Base-by-base conservation (phyloP, 1,139 yeast genomes). In the Magnusiomyces suaveolens region DNA sequence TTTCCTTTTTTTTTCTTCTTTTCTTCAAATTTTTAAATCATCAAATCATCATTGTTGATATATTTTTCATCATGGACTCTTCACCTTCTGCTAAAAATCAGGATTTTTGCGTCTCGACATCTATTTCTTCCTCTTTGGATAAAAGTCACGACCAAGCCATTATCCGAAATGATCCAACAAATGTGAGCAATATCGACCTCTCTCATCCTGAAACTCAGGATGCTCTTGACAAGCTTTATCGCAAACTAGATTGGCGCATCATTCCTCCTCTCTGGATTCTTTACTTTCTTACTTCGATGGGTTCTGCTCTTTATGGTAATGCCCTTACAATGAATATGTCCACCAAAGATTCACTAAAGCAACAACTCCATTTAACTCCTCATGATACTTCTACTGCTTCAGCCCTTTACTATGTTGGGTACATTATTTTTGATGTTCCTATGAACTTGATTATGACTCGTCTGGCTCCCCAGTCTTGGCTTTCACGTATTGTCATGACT, bases 381-480 rank as follows among this genome's bases (percentile, higher is more conserved):
- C 79, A 83, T 54, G 80, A 85, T 59, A 77, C 79, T 0, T 80
- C 94, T 0, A 80, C 85, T 1, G 95, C 95, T 1, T 81, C 86
- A 26, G 95, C 96, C 0, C 74, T 87, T 51, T 84, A 84, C 72
- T 87, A 82, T 62, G 95, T 87, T 33, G 95, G 92, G 2, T 85
- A 79, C 67, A 87, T 87, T 60, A 72, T 87, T 50, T 87, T 87
- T 65, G 96, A 87, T 68, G 82, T 87, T 38, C 96, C 96, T 25
- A 86, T 87, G 92, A 87, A 87, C 69, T 75, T 87, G 64, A 70
- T 81, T 53, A 87, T 87, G 95, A 87, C 95, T n/a, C 75, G 76
- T 57, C 78, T 87, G 12, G 82, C 89, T 46, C 95, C 96, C 0
- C 94, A 87, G 63, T 78, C 87, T 1, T 87, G 96, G 96, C 72